These are phyloP conservation scores for Mimosa bimucronata DNA, from an alignment of 306 rosid species.

Conservation along the genomic window DNA sequence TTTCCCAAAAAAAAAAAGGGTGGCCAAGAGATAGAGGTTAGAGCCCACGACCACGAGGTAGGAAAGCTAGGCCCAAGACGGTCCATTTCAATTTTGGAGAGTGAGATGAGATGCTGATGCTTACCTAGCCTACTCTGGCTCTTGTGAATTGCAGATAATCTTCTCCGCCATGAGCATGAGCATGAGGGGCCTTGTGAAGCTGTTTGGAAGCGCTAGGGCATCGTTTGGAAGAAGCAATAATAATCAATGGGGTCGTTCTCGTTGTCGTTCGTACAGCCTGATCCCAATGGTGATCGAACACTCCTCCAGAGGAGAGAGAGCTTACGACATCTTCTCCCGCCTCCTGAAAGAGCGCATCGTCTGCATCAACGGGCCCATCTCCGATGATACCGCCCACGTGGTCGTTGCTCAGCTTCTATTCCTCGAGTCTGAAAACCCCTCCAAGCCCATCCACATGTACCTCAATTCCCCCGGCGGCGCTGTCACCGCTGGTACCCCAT, in stretches of 20 bases:
- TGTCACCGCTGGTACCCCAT: constrained; percentile 75
- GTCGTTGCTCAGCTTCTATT: constrained; percentile 97
- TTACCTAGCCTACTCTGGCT: too few species aligned
- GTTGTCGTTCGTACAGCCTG: constrained; percentile 54
- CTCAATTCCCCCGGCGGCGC: constrained; percentile 98
- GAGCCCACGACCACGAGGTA: neutral
- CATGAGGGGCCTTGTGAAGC: neutral
- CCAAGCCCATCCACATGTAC: constrained; percentile 88
- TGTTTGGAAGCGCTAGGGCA: constrained; percentile 19
- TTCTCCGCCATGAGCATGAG: too few species aligned
- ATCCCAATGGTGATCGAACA: constrained; percentile 97
- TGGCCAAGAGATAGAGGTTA: too few species aligned
- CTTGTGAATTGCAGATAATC: too few species aligned
- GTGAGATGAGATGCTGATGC: too few species aligned
- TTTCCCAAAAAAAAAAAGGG: too few species aligned
- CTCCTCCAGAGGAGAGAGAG: constrained; percentile 94
- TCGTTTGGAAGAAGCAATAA: constrained; percentile 22
- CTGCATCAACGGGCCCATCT: constrained; percentile 91
- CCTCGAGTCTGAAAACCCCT: constrained; percentile 95
- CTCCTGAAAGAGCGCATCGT: constrained; percentile 94
- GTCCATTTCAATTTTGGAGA: neutral
- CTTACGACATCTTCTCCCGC: constrained; percentile 97
- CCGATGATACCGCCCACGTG: constrained; percentile 95
- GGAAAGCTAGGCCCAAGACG: neutral
- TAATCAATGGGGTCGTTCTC: constrained; percentile 17